These are phyloP conservation scores for Zychaea mexicana DNA, from an alignment of 371 early-diverging fungal genomes.

Conservation along the genomic window DNA sequence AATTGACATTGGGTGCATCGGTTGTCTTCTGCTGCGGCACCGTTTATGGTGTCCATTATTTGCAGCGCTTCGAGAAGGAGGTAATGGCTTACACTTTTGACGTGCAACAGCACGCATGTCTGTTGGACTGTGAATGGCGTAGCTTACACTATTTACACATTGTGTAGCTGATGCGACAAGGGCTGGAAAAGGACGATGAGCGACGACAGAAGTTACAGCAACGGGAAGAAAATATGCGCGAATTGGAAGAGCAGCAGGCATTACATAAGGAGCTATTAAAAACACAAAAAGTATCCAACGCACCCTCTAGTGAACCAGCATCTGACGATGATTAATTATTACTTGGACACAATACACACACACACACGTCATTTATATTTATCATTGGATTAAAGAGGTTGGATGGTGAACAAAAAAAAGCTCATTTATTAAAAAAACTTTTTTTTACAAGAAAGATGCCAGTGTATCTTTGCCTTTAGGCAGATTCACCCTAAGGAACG, in stretches of 20 bases:
- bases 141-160: background rate
- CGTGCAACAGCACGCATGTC: too few species aligned
- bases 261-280: conserved; percentile 46
- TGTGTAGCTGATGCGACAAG: conserved; percentile 34
- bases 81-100: too few species aligned
- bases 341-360: too few species aligned
- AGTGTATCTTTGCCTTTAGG: conserved; percentile 4
- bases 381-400: too few species aligned
- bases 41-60: conserved; percentile 52
- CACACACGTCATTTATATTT: too few species aligned
- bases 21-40: conserved; percentile 47
- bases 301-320: conserved; percentile 38
- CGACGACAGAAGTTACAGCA: conserved; percentile 41
- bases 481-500: conserved; percentile 15
- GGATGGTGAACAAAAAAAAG: too few species aligned
- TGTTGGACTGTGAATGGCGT: too few species aligned
- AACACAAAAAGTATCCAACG: conserved; percentile 40
- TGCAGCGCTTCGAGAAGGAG: conserved; percentile 49
- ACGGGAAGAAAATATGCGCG: conserved; percentile 41
- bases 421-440: background rate
- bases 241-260: conserved; percentile 48
- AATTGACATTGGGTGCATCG: conserved; percentile 47
- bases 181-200: conserved; percentile 38
- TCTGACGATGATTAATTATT: conserved; percentile 35
- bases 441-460: conserved; percentile 1